Percentiles rank a stretch among this genome's conserved stretches.
Conservation (phyloP, 2,329 filamentous ascomycete species). For the Sclerotinia borealis region DNA sequence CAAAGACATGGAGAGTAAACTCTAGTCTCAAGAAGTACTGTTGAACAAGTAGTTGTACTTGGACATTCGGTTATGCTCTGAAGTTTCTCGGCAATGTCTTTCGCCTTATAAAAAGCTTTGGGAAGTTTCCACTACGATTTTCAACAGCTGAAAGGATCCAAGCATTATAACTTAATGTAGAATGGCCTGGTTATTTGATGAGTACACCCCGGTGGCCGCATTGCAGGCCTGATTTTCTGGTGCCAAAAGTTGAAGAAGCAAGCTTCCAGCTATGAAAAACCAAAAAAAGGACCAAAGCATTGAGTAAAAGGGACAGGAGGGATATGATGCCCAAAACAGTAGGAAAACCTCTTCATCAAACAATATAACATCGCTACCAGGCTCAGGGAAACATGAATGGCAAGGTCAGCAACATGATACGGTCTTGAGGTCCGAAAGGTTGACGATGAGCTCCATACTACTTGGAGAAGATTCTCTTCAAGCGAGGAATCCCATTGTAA, state of each 20-base stretch:
- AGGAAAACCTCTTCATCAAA: not conserved
- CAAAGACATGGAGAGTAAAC: not conserved
- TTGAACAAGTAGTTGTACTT: too few species aligned
- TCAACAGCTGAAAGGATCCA: not conserved
- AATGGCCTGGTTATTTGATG: not conserved
- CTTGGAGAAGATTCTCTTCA: not conserved
- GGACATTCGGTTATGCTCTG: not conserved
- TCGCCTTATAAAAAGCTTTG: too few species aligned
- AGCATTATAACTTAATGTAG: not conserved
- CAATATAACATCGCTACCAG: too few species aligned
- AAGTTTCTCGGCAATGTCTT: not conserved
- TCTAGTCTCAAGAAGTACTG: too few species aligned
- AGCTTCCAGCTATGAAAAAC: not conserved
- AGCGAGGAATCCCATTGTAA: not conserved
- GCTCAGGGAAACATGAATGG: not conserved
- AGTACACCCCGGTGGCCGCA: not conserved
- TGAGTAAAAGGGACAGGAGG: not conserved
- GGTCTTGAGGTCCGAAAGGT: not conserved
- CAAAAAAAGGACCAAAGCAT: not conserved
- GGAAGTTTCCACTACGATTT: not conserved
- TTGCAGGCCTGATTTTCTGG: not conserved
- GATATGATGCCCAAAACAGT: not conserved
- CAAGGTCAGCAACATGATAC: too few species aligned
- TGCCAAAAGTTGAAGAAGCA: not conserved
- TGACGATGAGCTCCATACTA: not conserved